Conservation (phyloP, 257 asterid species). For the Solanum chmielewskii region DNA sequence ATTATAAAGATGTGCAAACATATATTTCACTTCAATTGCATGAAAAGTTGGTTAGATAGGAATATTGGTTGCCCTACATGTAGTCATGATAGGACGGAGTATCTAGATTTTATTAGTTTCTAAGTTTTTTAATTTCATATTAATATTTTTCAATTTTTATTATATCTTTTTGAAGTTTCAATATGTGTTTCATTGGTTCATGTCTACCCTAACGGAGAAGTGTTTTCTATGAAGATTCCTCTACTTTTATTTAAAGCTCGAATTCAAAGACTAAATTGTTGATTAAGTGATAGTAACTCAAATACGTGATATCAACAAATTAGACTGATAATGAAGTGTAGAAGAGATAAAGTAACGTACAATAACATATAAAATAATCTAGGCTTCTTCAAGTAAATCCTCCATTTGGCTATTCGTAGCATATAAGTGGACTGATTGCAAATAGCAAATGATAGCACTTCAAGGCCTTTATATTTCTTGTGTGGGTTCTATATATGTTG, state of each 20-base stretch:
- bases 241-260: accelerated
- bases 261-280: too few relatives aligned
- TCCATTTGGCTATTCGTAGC: neutral
- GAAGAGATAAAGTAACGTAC: neutral
- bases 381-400: neutral
- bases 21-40: neutral
- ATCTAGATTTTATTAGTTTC: neutral
- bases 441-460: neutral
- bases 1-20: neutral
- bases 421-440: neutral
- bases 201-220: neutral
- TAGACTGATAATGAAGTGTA: neutral
- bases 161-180: neutral
- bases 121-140: neutral
- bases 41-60: neutral
- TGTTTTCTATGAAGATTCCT: neutral
- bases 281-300: neutral
- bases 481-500: neutral
- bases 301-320: too few relatives aligned
- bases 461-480: neutral
- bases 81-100: neutral
- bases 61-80: neutral
- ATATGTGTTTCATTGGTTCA: neutral
- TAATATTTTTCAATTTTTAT: neutral
- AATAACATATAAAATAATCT: neutral